phyloP scores from a whole-genome alignment of 352 stramenopile species.

The Phytopythium kandeliae region DNA sequence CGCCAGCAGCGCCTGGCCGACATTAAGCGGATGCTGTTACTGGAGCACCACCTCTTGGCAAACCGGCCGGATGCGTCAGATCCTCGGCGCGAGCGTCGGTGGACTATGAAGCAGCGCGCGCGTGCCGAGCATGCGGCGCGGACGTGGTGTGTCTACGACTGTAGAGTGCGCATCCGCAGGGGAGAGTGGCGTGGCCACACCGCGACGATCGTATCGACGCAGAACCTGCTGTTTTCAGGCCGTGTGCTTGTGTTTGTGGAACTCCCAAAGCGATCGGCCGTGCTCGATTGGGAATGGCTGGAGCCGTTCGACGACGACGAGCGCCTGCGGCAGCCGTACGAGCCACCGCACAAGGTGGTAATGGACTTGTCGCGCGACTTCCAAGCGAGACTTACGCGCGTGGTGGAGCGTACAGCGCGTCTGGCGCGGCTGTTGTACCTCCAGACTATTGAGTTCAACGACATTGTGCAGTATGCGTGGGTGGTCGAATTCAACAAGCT shows the following conservation, averaged over 20 bases:
- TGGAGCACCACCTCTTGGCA: slow-evolving; percentile 18
- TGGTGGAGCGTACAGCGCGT: slow-evolving; percentile 24
- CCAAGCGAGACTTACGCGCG: slow-evolving; percentile 22
- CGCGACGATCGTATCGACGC: slow-evolving; percentile 51
- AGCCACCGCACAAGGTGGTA: slow-evolving; percentile 19
- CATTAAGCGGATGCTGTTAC: slow-evolving; percentile 46
- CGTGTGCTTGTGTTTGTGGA: slow-evolving; percentile 57
- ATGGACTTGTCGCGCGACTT: slow-evolving; percentile 34
- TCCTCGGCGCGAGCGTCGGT: slow-evolving; percentile 27
- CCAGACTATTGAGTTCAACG: slow-evolving; percentile 61
- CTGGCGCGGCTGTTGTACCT: slow-evolving; percentile 52
- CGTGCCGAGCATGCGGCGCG: slow-evolving; percentile 25
- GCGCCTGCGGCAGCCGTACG: slow-evolving; percentile 32
- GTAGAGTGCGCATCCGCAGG: slow-evolving; percentile 38
- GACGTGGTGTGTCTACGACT: slow-evolving; percentile 50
- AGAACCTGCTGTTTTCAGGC: slow-evolving; percentile 54
- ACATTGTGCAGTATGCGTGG: slow-evolving; percentile 65
- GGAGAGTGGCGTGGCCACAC: slow-evolving; percentile 42
- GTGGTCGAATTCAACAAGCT: slow-evolving; percentile 57
- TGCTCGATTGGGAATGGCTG: slow-evolving; percentile 53
- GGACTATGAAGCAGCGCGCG: slow-evolving; percentile 35
- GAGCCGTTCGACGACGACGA: slow-evolving; percentile 38
- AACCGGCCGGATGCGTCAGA: slow-evolving; percentile 7
- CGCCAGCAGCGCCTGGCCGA: slow-evolving; percentile 23
- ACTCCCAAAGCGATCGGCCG: slow-evolving; percentile 42